These are phyloP conservation scores for Spinacia oleracea DNA, from an alignment of 179 eudicot genomes.

Conservation along the genomic window DNA sequence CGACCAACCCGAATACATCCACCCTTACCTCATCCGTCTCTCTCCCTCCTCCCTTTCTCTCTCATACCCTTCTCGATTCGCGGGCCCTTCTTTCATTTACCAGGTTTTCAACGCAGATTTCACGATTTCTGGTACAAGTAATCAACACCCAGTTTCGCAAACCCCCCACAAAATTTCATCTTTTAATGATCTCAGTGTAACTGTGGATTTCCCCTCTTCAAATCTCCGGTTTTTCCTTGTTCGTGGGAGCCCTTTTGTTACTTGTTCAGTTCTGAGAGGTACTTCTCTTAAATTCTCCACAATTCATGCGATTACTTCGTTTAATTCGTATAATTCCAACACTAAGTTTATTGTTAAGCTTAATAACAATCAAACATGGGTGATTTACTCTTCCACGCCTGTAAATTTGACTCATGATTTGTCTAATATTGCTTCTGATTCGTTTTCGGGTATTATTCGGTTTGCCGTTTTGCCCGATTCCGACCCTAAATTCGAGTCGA, in stretches of 20 bases:
- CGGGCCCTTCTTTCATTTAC: conserved; percentile 51
- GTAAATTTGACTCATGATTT: conserved; percentile 46
- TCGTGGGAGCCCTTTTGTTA: conserved; percentile 76
- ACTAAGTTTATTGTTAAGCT: conserved; percentile 61
- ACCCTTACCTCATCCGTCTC: conserved; percentile 70
- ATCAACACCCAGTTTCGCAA: conserved; percentile 29
- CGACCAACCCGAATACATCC: conserved; percentile 84
- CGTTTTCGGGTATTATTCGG: conserved; percentile 60
- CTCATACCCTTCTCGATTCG: conserved; percentile 66
- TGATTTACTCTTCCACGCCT: conserved; percentile 61
- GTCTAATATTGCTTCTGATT: conserved; percentile 45
- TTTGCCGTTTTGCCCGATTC: conserved; percentile 55
- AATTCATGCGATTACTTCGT: conserved; percentile 58
- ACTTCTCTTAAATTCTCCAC: conserved; percentile 49
- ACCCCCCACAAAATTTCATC: conserved; percentile 47
- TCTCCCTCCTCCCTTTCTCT: conserved; percentile 56
- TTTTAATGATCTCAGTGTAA: conserved; percentile 64
- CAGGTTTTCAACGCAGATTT: conserved; percentile 63
- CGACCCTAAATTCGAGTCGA: conserved; percentile 34
- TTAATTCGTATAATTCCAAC: conserved; percentile 36
- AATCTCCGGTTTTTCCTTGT: conserved; percentile 62
- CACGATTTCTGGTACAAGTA: conserved; percentile 46
- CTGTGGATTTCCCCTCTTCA: conserved; percentile 66
- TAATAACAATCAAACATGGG: conserved; percentile 78
- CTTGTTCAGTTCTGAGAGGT: conserved; percentile 39